Evolutionary conservation across 2,329 filamentous ascomycete species (phyloP), one percentile per base, ranked within the genome.

Genomic region (Taxawa tesnikishii): DNA sequence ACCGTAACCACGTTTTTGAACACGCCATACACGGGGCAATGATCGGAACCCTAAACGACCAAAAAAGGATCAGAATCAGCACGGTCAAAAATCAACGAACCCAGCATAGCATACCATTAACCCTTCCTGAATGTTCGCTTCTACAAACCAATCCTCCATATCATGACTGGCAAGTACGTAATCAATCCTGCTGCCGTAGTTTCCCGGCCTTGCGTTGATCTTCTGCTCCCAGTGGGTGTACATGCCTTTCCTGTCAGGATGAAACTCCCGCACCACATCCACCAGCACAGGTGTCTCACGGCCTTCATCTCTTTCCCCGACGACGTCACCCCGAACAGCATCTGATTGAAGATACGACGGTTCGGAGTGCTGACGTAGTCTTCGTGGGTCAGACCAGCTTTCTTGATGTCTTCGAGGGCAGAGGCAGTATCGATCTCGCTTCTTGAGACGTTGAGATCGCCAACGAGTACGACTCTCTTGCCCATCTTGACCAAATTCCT

Each of bases 141-240:
- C 73, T 15, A 62, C 64, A 47, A 94, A 81, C 84, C 87, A 94
- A 31, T 70, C 61, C 46, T 77, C 81, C 63, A 94, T 81, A 21
- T 72, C 70, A 25, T 78, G 65, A 42, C 76, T 90, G 51, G 84
- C 93, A 3, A 96, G 67, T 12, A 98, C 71, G 55, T 93, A 96
- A 55, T 98, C 90, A 45, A 96, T 96, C 21, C 90, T 74, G 33
- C 83, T 80, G 5, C 90, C 90, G 54, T 80, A 92, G 52, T 96
- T 96, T 3, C 83, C 85, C 3, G 88, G 88, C n/a, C 90, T 70
- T n/a, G 83, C 83, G 55, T 96, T 96, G 49, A 85, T 81, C 53
- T 82, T 87, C 31, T 83, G 87, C 41, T 96, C 85, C 88, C 88
- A 96, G 54, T 88, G 94, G 0, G 90, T 96, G 54, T 84, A 96